These are phyloP conservation scores for Aspergillus sp. DNA, from an alignment of 2,329 filamentous ascomycete genomes.

Conservation along the genomic window DNA sequence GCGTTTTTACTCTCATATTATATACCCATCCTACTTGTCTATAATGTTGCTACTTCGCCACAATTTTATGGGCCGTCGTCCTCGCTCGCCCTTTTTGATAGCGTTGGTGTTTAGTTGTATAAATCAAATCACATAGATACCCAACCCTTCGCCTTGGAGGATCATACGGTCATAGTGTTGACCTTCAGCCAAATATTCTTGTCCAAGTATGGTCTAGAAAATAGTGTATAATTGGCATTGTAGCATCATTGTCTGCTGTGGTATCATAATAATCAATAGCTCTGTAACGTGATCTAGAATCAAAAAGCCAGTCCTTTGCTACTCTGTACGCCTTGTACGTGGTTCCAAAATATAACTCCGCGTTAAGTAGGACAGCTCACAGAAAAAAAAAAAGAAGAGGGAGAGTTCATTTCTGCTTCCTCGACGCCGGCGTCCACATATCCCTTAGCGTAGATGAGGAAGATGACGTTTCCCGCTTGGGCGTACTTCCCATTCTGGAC, in stretches of 20 bases:
- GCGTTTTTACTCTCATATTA: neutral
- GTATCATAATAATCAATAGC: neutral
- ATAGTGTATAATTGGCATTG: neutral
- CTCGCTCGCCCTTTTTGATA: neutral
- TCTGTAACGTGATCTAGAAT: neutral
- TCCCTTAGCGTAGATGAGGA: constrained; percentile 28
- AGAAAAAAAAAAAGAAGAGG: neutral
- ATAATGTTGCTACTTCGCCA: neutral
- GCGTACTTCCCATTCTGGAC: constrained; percentile 39
- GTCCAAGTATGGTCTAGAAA: neutral
- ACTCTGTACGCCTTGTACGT: neutral
- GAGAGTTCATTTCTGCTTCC: constrained; percentile 22
- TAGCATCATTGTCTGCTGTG: neutral
- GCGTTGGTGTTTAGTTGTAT: constrained; percentile 9
- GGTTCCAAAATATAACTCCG: neutral
- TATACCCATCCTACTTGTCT: neutral
- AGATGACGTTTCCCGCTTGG: constrained; percentile 18
- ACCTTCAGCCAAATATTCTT: neutral
- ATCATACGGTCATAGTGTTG: neutral
- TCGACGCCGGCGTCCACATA: constrained; percentile 42
- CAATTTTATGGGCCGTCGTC: neutral
- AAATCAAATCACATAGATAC: neutral
- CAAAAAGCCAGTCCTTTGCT: too few species aligned
- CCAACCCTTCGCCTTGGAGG: neutral
- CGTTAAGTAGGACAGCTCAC: neutral